phyloP scores from a whole-genome alignment of 352 stramenopile genomes.

The Globisporangium cylindrosporum region DNA sequence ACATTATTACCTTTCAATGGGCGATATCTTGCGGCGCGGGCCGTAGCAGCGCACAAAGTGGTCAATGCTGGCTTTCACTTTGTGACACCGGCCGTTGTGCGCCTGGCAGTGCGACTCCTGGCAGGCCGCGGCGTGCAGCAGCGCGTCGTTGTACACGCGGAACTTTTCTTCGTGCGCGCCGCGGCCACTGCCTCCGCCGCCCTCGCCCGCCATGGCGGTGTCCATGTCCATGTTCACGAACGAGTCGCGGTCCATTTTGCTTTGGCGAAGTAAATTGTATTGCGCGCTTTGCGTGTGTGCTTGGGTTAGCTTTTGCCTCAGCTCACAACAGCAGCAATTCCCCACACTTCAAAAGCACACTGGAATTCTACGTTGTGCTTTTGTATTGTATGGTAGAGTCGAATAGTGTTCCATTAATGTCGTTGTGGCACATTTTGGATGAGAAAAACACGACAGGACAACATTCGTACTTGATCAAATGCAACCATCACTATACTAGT shows the following conservation, averaged over 20 bases:
- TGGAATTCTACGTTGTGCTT: no score
- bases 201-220: slow-evolving; percentile 34
- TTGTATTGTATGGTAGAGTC: no score
- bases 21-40: slow-evolving; percentile 54
- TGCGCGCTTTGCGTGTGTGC: no score
- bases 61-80: slow-evolving; percentile 87
- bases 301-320: no score
- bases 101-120: slow-evolving; percentile 52
- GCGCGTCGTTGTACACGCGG: slow-evolving; percentile 80
- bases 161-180: slow-evolving; percentile 79
- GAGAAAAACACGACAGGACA: no score
- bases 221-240: slow-evolving; percentile 38
- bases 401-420: no score
- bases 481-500: no score
- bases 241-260: slow-evolving; percentile 22
- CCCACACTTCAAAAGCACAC: no score
- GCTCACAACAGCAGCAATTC: no score
- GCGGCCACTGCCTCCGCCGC: slow-evolving; percentile 15
- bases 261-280: background rate
- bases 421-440: no score
- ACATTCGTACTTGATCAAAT: no score
- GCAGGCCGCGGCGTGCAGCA: slow-evolving; percentile 71
- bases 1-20: slow-evolving; percentile 68
- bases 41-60: slow-evolving; percentile 87
- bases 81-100: slow-evolving; percentile 71